Conservation (phyloP, 345 rosid species). For the Moringa oleifera region DNA sequence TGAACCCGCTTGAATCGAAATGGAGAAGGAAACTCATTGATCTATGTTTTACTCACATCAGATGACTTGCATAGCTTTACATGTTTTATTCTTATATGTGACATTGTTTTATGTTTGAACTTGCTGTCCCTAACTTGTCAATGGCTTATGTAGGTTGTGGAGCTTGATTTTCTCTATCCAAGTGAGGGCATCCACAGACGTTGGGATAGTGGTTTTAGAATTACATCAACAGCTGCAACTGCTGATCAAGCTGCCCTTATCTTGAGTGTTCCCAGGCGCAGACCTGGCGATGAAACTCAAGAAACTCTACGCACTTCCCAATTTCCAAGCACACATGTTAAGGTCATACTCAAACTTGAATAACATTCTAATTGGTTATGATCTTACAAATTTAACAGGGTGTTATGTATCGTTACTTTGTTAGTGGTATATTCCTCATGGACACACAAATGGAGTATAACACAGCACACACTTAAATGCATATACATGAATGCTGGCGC, state of each 20-base stretch:
- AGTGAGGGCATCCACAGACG: constrained; percentile 97
- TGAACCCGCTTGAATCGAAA: neutral
- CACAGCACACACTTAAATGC: neutral
- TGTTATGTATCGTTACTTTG: too few relatives aligned
- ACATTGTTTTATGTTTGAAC: neutral
- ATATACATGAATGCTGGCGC: neutral
- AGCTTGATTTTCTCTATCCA: constrained; percentile 96
- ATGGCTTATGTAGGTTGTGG: constrained; percentile 59
- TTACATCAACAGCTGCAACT: constrained; percentile 93
- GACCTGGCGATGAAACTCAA: constrained; percentile 84
- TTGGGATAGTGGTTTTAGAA: constrained; percentile 92
- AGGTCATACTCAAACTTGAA: constrained; percentile 40
- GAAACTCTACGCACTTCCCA: constrained; percentile 93
- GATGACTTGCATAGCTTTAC: neutral
- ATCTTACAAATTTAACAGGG: neutral
- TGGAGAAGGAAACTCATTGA: neutral
- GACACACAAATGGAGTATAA: neutral
- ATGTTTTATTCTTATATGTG: neutral
- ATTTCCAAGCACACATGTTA: constrained; percentile 93
- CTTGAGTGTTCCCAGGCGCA: constrained; percentile 78
- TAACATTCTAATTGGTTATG: neutral
- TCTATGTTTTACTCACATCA: neutral
- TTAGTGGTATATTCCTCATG: neutral
- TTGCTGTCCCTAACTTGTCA: neutral
- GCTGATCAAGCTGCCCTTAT: constrained; percentile 90